Conservation (phyloP, 2,329 filamentous ascomycete species). For the Paecilomyces niveus region DNA sequence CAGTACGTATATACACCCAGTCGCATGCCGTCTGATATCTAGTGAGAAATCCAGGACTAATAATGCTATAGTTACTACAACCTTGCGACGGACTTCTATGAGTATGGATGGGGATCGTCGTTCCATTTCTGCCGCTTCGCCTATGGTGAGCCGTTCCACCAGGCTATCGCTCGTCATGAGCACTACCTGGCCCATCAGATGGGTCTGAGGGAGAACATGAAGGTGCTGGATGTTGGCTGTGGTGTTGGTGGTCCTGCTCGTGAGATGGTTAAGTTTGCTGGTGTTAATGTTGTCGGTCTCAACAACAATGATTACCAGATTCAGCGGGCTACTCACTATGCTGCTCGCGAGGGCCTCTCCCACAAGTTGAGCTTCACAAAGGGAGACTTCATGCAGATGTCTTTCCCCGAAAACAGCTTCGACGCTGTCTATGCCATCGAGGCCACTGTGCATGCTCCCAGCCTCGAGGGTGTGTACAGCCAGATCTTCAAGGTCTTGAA, state of each 20-base stretch:
- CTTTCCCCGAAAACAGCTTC: constrained; percentile 83
- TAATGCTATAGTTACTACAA: constrained; percentile 71
- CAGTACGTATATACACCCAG: constrained; percentile 57
- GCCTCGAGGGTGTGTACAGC: constrained; percentile 82
- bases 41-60: neutral
- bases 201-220: constrained; percentile 76
- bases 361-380: constrained; percentile 81
- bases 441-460: constrained; percentile 90
- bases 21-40: neutral
- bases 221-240: constrained; percentile 90
- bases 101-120: constrained; percentile 91
- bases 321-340: constrained; percentile 80
- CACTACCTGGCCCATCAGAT: constrained; percentile 94
- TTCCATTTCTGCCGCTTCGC: constrained; percentile 98
- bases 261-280: constrained; percentile 94
- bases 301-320: constrained; percentile 99
- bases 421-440: constrained; percentile 97
- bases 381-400: constrained; percentile 99
- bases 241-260: constrained; percentile 92
- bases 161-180: constrained; percentile 92
- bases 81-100: constrained; percentile 90
- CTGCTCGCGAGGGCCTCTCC: constrained; percentile 69
- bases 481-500: constrained; percentile 94
- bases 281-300: constrained; percentile 78
- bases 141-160: constrained; percentile 75